Evolutionary conservation across 2,329 filamentous ascomycete species (phyloP).

Genomic region (Ascochyta lentis): DNA sequence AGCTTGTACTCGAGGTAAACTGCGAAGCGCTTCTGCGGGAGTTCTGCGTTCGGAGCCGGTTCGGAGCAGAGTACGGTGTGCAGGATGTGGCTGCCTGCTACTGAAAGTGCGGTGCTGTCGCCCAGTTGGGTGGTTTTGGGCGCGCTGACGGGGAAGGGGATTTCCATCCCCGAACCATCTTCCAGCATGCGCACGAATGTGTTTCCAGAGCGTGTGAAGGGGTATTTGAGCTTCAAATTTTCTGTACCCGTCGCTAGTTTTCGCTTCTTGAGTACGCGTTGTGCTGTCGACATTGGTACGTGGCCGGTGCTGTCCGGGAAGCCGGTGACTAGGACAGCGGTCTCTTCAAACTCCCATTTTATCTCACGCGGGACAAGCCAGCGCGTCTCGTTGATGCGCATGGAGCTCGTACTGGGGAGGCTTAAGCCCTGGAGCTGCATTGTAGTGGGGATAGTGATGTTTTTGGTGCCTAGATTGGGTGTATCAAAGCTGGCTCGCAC

Average conservation of each 20-base stretch:
- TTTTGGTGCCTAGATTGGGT: not conserved
- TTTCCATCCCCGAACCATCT: not conserved
- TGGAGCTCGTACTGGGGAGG: constrained; percentile 1
- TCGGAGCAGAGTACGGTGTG: constrained; percentile 1
- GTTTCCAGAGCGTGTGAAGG: constrained; percentile 6
- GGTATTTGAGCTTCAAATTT: constrained; percentile 15
- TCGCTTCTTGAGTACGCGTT: constrained; percentile 3
- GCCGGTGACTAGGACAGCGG: constrained; percentile 6
- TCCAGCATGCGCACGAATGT: constrained; percentile 1
- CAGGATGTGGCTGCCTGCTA: constrained; percentile 12
- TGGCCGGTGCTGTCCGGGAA: constrained; percentile 13
- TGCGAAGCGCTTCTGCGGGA: constrained; percentile 6
- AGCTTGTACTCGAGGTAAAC: constrained; percentile 14
- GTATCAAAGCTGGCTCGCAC: constrained; percentile 7
- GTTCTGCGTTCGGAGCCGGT: not conserved
- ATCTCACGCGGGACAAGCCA: constrained; percentile 14
- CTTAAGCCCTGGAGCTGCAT: constrained; percentile 8
- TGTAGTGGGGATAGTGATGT: constrained; percentile 1
- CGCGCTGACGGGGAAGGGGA: not conserved
- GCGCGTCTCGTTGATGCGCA: constrained; percentile 12
- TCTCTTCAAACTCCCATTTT: constrained; percentile 11
- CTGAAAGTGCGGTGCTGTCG: constrained; percentile 3
- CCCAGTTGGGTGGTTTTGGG: constrained; percentile 1
- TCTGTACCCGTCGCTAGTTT: constrained; percentile 4
- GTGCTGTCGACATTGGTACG: constrained; percentile 8